Percentiles rank a stretch among this genome's conserved stretches.
phyloP scores from a whole-genome alignment of 2,329 filamentous ascomycete genomes.

The Fusarium protoensiforme region DNA sequence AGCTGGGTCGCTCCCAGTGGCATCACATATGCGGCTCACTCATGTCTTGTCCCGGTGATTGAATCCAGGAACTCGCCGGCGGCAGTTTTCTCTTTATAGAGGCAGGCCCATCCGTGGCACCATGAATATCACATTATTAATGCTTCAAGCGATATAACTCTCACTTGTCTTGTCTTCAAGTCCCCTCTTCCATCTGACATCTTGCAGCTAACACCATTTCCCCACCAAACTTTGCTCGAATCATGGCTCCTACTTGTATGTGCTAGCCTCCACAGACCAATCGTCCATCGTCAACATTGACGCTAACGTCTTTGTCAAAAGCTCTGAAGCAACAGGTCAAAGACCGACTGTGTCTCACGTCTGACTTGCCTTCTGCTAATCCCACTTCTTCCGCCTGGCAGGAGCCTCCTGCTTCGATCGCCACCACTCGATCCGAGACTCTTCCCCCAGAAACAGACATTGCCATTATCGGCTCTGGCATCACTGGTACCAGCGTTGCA shows the following conservation, averaged over 20 bases:
- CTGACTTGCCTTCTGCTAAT: background rate
- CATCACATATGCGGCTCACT: too few relatives aligned
- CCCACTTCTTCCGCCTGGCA: conserved; percentile 30
- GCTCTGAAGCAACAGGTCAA: background rate
- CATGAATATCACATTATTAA: too few relatives aligned
- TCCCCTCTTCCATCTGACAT: background rate
- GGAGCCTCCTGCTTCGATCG: conserved; percentile 5
- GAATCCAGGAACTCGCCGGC: too few relatives aligned
- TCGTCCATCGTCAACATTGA: background rate
- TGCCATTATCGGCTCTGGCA: conserved; percentile 44
- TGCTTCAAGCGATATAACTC: too few relatives aligned
- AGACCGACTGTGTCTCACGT: background rate
- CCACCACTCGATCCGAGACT: conserved; percentile 25
- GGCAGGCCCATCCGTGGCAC: too few relatives aligned
- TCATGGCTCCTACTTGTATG: background rate
- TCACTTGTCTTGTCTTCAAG: too few relatives aligned
- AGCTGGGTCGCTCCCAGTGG: too few relatives aligned
- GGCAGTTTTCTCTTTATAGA: too few relatives aligned
- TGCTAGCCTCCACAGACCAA: background rate
- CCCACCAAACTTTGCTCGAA: background rate
- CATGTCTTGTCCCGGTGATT: too few relatives aligned
- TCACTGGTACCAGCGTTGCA: conserved; percentile 41
- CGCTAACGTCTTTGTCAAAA: background rate
- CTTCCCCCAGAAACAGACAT: conserved; percentile 34
- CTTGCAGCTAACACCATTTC: background rate